Evolutionary conservation across 768 basidiomycete species (phyloP).

Genomic region (Mrakia blollopis): DNA sequence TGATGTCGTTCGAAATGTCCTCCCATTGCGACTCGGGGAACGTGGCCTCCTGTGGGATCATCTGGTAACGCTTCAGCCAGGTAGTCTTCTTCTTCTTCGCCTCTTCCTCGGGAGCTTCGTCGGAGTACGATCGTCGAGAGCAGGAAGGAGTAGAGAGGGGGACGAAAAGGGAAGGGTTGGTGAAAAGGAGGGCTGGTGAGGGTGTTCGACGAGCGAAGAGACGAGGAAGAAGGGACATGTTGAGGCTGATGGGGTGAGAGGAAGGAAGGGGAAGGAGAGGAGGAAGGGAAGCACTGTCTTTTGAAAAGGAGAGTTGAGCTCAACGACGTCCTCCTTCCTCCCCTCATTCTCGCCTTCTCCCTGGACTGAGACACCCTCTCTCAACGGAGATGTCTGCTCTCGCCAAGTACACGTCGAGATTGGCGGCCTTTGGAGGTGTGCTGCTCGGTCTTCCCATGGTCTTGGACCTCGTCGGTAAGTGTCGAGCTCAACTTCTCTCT

Average conservation of each 20-base stretch:
- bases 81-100: not conserved
- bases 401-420: slow-evolving; percentile 4
- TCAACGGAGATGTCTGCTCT: not conserved
- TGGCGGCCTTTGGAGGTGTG: slow-evolving; percentile 40
- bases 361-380: too few species aligned
- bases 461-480: slow-evolving; percentile 41
- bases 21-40: not conserved
- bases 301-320: too few species aligned
- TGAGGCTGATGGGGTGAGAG: not conserved
- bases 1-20: not conserved
- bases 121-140: slow-evolving; percentile 10
- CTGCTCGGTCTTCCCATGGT: slow-evolving; percentile 43
- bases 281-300: not conserved
- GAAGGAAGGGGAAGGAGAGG: not conserved
- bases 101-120: not conserved
- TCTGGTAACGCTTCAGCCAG: too few species aligned
- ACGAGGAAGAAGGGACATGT: slow-evolving; percentile 11
- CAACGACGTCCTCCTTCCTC: too few species aligned
- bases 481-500: not conserved
- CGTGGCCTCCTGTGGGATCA: not conserved
- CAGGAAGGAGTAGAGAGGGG: not conserved
- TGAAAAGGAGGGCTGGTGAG: not conserved
- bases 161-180: not conserved
- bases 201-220: slow-evolving; percentile 7
- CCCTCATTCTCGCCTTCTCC: too few species aligned